Base-by-base conservation (phyloP, 345 rosid genomes). In the Gossypium arboreum region DNA sequence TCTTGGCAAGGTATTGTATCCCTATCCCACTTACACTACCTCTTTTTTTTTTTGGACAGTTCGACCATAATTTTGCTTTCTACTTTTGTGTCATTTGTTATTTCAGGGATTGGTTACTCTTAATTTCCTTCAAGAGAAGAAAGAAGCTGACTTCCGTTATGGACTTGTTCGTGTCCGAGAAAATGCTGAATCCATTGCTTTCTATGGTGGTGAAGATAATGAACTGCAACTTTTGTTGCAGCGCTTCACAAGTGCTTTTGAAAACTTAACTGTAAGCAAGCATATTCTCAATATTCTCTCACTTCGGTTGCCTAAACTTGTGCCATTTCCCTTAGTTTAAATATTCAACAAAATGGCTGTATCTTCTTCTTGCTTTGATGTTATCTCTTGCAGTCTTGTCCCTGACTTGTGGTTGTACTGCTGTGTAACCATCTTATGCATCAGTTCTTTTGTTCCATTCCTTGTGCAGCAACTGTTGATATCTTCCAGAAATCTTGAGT, bases 121-220 rank as follows among this genome's bases (percentile, higher is more conserved):
- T 75, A 94, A 94, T 85, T 92, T 94, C 85, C 82, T 94, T 77
- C 98, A 92, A 89, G 98, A 94, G 91, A 94, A 92, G 85, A 94
- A 91, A 84, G 98, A 91, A 80, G 97, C 98, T 25, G 97, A 92
- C 83, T 94, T 94, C 75, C 97, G 97, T 73, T 94, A 92, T 78
- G 97, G 97, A 54, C 97, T 94, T 77, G 97, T 92, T 41, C 91
- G 98, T 29, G 95, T 94, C 79, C 85, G 98, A 82, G 97, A 94
- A 83, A 94, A 94, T 84, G 97, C 97, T 74, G 97, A 94, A 83
- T 92, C 98, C 3, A 91, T 92, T 83, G 97, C 97, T 77, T 94
- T 94, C 90, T 92, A 92, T 20, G 89, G 91, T 34, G 97, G 98
- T 57, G 98, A 94, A 84, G 90, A 90, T 68, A 94, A 85, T 80